Base-by-base conservation (phyloP, 352 stramenopile species). In the Phytophthora agathidicida region DNA sequence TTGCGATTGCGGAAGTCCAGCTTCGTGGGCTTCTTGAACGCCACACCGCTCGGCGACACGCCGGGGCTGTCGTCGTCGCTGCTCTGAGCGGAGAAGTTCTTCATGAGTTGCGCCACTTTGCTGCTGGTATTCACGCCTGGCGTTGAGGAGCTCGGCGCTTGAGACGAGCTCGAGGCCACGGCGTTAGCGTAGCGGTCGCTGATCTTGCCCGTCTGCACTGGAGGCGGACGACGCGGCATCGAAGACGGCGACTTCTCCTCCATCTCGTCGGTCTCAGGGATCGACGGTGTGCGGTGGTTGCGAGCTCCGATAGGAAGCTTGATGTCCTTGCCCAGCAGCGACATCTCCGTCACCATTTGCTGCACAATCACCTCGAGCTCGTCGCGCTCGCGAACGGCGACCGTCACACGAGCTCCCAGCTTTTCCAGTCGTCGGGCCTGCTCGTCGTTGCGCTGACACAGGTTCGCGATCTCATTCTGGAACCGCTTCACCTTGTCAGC, bases 21-120 rank as follows among this genome's bases (percentile, higher is more conserved):
- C 47, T 80, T 83, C 11, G 54, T 69, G 7, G 58, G 39, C 8
- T 45, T 46, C 36, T 77, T 80, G 24, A 75, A 65, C 1, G 42
- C 39, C 14, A 65, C 33, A 7, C 57, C 38, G 11, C 62, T 72
- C 24, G 61, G 59, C n/a, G 66, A 51, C 31, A 19, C 37, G 36
- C 41, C 22, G 13, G 43, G 38, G n/a, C 46, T 63, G 30, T 11
- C 53, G 11, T 60, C 44, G 20, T 60, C 57, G 20, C 56, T 55
- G 32, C 68, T 62, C 22, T 77, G 71, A 3, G 26, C 35, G 7
- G 75, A 85, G 24, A 88, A 91, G 63, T 88, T 91, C 66, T 89
- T 89, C 64, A 89, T 88, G 49, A 91, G 57, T 51, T 80, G 65
- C 20, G 81, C 78, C 20, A 91, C 70, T 36, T 87, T 87, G 60